These are phyloP conservation scores for Cladophialophora chaetospira DNA, from an alignment of 2,329 filamentous ascomycete species.

Conservation along the genomic window DNA sequence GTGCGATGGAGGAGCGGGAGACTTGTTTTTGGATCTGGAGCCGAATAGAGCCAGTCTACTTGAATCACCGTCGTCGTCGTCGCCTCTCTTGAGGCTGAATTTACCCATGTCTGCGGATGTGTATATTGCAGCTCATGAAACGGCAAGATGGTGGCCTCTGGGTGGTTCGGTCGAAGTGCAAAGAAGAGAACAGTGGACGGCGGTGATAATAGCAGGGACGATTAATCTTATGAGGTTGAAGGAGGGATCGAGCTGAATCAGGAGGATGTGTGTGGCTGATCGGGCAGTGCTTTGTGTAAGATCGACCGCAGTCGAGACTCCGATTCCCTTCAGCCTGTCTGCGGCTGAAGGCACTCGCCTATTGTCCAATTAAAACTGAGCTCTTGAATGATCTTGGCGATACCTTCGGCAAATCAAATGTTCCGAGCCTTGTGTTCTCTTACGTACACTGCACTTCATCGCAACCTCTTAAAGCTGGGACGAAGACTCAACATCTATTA, in stretches of 20 bases:
- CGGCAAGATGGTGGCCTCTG: background rate
- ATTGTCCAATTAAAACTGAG: background rate
- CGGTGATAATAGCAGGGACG: background rate
- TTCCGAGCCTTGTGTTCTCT: background rate
- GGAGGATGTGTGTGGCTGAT: constrained; percentile 9
- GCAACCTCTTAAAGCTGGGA: background rate
- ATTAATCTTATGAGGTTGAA: constrained; percentile 6
- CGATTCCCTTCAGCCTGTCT: constrained; percentile 1
- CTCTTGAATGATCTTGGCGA: constrained; percentile 13
- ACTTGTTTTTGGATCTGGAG: constrained; percentile 57
- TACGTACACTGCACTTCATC: background rate
- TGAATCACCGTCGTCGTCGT: constrained; percentile 52
- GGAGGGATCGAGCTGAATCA: constrained; percentile 29
- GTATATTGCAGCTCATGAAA: background rate
- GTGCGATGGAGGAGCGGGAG: constrained; percentile 48
- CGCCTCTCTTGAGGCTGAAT: constrained; percentile 55
- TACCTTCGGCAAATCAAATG: constrained; percentile 9
- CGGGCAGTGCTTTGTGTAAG: constrained; percentile 20
- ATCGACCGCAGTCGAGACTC: constrained; percentile 14
- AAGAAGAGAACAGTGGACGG: background rate
- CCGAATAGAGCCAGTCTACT: constrained; percentile 63
- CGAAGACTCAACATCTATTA: constrained; percentile 11
- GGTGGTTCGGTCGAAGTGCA: background rate
- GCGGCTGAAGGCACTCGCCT: background rate
- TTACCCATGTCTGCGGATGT: constrained; percentile 39